Conservation (phyloP, 75 land plant genomes). For the Picea glauca region DNA sequence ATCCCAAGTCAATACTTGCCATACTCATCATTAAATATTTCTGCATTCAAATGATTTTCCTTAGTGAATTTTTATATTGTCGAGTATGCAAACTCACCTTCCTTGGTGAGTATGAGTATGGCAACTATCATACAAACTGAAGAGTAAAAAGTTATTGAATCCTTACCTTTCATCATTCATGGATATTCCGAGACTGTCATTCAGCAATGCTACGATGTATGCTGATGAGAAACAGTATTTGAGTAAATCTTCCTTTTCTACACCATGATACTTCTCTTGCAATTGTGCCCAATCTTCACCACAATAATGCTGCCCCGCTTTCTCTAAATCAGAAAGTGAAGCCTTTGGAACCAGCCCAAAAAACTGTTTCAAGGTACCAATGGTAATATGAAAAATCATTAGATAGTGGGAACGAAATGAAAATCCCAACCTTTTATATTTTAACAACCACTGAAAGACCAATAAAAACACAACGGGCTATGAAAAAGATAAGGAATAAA, state of each 20-base stretch:
- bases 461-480: neutral
- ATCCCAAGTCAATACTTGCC: no score
- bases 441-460: neutral
- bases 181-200: slow-evolving; percentile 81
- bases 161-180: slow-evolving; percentile 65
- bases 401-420: neutral
- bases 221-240: slow-evolving; percentile 94
- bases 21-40: no score
- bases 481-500: neutral
- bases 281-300: slow-evolving; percentile 72
- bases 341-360: slow-evolving; percentile 58
- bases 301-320: slow-evolving; percentile 81
- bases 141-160: neutral
- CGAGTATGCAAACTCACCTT: no score
- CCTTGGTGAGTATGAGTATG: no score
- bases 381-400: slow-evolving; percentile 1
- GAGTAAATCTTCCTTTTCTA: slow-evolving; percentile 58
- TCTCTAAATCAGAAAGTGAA: slow-evolving; percentile 50
- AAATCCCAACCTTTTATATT: neutral
- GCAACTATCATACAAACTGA: neutral
- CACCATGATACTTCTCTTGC: slow-evolving; percentile 31
- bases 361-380: slow-evolving; percentile 40
- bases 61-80: no score
- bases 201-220: slow-evolving; percentile 88
- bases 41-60: no score